Percentiles rank a stretch among this genome's conserved stretches.
These are phyloP conservation scores for Sugiyamaella americana DNA, from an alignment of 805 yeast genomes.

Conservation along the genomic window DNA sequence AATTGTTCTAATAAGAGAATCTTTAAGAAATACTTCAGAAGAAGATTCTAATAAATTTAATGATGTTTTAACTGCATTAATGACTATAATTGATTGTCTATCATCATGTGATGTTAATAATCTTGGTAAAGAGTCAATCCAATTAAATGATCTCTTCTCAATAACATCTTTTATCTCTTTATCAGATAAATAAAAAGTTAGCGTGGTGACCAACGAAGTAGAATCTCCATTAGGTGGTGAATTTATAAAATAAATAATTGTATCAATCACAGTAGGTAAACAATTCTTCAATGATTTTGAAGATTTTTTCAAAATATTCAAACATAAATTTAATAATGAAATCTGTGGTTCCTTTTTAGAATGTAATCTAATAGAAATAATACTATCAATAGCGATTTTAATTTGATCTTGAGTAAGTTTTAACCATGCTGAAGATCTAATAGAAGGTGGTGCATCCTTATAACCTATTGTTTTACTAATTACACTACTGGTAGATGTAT, in stretches of 20 bases:
- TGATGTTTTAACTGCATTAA: constrained; percentile 15
- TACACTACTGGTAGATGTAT: background rate
- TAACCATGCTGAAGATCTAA: constrained; percentile 49
- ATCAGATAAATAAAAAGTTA: background rate
- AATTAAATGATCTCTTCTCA: constrained; percentile 21
- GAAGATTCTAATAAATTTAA: constrained; percentile 5
- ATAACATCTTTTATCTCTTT: background rate
- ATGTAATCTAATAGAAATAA: constrained; percentile 28
- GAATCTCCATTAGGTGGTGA: background rate
- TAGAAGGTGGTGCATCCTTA: background rate
- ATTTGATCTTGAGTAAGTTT: constrained; percentile 47
- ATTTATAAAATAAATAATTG: constrained; percentile 26
- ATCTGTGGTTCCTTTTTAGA: constrained; percentile 33
- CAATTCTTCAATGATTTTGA: constrained; percentile 34
- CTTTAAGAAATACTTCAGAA: background rate
- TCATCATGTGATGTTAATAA: constrained; percentile 25
- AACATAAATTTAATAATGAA: constrained; percentile 30
- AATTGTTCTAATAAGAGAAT: constrained; percentile 1
- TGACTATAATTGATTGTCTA: constrained; percentile 9
- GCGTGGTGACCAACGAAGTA: background rate
- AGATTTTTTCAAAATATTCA: constrained; percentile 31
- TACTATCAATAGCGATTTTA: constrained; percentile 38
- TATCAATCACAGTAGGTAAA: constrained; percentile 35
- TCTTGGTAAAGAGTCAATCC: constrained; percentile 28
- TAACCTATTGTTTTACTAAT: background rate